phyloP scores from a whole-genome alignment of 2,329 filamentous ascomycete genomes.

The Tolypocladium tundrense region DNA sequence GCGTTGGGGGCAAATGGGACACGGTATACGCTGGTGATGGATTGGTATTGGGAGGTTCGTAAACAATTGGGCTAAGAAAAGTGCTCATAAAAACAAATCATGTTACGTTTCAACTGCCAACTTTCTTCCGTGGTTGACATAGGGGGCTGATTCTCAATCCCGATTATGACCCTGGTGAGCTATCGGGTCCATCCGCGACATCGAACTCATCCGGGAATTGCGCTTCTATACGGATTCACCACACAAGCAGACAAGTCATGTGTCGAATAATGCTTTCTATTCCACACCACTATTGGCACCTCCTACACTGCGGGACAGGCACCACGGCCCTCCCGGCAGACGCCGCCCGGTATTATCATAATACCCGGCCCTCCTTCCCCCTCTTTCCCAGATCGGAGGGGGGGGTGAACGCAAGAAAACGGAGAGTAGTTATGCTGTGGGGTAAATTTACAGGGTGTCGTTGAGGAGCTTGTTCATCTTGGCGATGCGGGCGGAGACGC shows the following conservation, averaged over 20 bases:
- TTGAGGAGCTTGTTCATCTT: conserved; percentile 99
- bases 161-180: neutral
- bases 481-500: conserved; percentile 85
- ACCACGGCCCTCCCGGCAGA: neutral
- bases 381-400: neutral
- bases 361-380: neutral
- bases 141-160: neutral
- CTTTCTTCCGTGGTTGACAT: too few species aligned
- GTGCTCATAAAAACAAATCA: neutral
- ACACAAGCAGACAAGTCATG: neutral
- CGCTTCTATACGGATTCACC: neutral
- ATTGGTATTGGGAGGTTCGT: neutral
- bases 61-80: neutral
- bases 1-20: neutral
- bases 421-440: conserved; percentile 13
- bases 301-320: conserved; percentile 4
- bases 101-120: neutral
- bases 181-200: neutral
- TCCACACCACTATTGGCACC: conserved; percentile 7
- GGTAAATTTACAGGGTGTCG: conserved; percentile 75
- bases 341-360: neutral
- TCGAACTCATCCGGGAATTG: neutral
- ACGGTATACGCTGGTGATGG: neutral
- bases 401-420: conserved; percentile 16
- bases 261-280: conserved; percentile 8